Percentiles rank a stretch among this genome's conserved stretches.
phyloP scores from a whole-genome alignment of 371 early-diverging fungal species.

The Mortierella sp. region DNA sequence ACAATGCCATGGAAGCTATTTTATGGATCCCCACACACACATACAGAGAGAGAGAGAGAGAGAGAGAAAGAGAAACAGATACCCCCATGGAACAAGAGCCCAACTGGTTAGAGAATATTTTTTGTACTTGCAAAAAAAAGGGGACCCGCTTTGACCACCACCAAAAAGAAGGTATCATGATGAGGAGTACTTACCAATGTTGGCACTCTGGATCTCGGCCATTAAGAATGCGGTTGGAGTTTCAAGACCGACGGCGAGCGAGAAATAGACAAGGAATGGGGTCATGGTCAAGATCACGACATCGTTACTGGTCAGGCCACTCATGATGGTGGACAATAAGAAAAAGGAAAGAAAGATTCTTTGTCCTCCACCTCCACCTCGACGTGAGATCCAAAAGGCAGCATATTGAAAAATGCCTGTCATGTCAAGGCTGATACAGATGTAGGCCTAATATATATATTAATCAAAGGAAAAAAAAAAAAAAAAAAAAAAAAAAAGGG shows the following conservation, averaged over 20 bases:
- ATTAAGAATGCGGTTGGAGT: conserved; percentile 67
- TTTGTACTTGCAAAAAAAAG: no score
- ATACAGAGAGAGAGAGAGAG: no score
- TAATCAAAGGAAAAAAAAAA: neutral
- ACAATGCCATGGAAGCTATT: conserved; percentile 75
- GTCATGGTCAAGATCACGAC: conserved; percentile 81
- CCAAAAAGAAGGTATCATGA: neutral
- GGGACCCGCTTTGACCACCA: neutral
- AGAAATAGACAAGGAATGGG: conserved; percentile 73
- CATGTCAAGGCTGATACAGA: conserved; percentile 79
- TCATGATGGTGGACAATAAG: conserved; percentile 69
- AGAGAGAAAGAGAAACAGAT: no score
- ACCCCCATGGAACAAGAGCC: no score
- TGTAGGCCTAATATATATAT: conserved; percentile 74
- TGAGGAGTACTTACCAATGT: conserved; percentile 55
- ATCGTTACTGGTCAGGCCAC: conserved; percentile 78
- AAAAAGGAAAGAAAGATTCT: conserved; percentile 70
- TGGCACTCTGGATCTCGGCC: conserved; percentile 71
- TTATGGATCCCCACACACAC: no score
- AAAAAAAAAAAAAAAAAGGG: neutral
- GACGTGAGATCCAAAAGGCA: conserved; percentile 67
- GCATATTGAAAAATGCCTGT: conserved; percentile 75
- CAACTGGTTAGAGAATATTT: no score
- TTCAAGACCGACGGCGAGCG: conserved; percentile 63
- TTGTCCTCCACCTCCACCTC: conserved; percentile 62